Evolutionary conservation across 768 basidiomycete species (phyloP).

Genomic region (Boletus rubroflammeus): DNA sequence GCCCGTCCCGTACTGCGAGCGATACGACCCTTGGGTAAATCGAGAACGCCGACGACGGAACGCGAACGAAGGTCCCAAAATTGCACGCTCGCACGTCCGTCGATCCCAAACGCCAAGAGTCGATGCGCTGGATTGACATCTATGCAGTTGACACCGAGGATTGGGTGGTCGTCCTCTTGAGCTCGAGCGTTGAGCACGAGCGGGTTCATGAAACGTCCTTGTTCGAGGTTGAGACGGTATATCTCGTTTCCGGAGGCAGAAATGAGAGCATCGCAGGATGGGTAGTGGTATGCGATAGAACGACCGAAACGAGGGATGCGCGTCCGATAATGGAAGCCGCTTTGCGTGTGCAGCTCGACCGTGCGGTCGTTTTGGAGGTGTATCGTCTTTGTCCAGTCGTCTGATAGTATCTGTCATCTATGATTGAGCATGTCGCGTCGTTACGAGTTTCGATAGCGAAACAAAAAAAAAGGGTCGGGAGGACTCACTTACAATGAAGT

Average conservation of each 20-base stretch:
- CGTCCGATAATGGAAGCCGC: slow-evolving; percentile 87
- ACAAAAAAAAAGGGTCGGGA: not conserved
- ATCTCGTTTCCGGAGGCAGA: slow-evolving; percentile 84
- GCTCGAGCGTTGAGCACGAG: slow-evolving; percentile 52
- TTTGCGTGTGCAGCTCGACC: slow-evolving; percentile 90
- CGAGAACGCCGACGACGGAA: slow-evolving; percentile 63
- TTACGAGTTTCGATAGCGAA: not conserved
- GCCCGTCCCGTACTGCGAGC: slow-evolving; percentile 37
- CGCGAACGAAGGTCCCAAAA: slow-evolving; percentile 96
- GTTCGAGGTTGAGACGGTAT: slow-evolving; percentile 91
- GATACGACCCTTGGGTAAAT: slow-evolving; percentile 54
- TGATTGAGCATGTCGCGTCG: not conserved
- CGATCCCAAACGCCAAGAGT: slow-evolving; percentile 83
- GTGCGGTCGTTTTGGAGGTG: slow-evolving; percentile 97
- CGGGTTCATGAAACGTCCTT: slow-evolving; percentile 89
- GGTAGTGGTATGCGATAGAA: slow-evolving; percentile 87
- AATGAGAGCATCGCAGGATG: slow-evolving; percentile 87
- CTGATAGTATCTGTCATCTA: slow-evolving; percentile 72
- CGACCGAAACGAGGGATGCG: slow-evolving; percentile 95
- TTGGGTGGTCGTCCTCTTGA: slow-evolving; percentile 42
- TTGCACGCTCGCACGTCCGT: slow-evolving; percentile 83
- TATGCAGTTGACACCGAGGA: slow-evolving; percentile 83
- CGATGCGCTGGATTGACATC: slow-evolving; percentile 95
- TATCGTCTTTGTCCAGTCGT: slow-evolving; percentile 99
- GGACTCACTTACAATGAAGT: slow-evolving; percentile 87